These are phyloP conservation scores for Gliomastix tumulicola DNA, from an alignment of 2,329 filamentous ascomycete genomes.

Conservation along the genomic window DNA sequence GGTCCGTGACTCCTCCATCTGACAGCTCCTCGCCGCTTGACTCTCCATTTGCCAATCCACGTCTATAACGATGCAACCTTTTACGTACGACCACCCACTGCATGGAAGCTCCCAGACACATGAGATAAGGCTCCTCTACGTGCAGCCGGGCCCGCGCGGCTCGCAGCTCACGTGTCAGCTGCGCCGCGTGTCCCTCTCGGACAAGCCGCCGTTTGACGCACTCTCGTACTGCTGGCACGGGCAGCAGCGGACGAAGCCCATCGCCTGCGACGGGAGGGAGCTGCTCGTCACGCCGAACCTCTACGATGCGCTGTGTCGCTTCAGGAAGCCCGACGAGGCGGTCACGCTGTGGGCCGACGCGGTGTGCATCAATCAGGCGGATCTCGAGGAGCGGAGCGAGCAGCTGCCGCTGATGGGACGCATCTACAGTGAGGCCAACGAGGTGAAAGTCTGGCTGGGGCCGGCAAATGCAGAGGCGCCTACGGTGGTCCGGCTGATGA, in stretches of 20 bases:
- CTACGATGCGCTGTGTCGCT: background rate
- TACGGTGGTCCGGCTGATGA: background rate
- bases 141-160: background rate
- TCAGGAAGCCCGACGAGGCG: background rate
- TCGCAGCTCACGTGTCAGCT: background rate
- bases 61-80: background rate
- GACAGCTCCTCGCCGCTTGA: too few species aligned
- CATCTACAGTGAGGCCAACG: constrained; percentile 10
- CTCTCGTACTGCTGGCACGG: background rate
- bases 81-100: background rate
- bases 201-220: background rate
- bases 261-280: background rate
- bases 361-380: constrained; percentile 15
- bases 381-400: constrained; percentile 8
- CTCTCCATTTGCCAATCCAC: too few species aligned
- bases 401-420: constrained; percentile 14
- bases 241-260: background rate
- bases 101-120: background rate
- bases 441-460: background rate
- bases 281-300: background rate
- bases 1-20: too few species aligned
- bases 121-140: background rate
- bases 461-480: background rate
- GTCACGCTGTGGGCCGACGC: constrained; percentile 12
- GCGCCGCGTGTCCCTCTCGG: background rate